Conservation (phyloP, 1,139 yeast species). For the Geotrichum phurueaensis region DNA sequence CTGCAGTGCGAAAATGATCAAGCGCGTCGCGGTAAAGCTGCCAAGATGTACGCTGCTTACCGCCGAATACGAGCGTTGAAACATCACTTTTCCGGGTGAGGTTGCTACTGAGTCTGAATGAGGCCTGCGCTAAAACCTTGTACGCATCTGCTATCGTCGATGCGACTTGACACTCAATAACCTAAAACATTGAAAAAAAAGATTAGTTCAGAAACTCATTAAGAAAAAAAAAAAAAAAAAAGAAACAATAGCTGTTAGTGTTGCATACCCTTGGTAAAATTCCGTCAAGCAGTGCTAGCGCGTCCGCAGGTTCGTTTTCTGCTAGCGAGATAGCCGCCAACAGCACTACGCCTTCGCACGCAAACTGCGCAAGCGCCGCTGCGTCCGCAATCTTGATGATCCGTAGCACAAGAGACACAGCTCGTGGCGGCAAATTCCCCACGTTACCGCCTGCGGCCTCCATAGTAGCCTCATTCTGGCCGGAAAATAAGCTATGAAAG, state of each 20-base stretch:
- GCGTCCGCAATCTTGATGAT: slow-evolving; percentile 24
- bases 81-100: not conserved
- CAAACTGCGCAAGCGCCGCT: slow-evolving; percentile 22
- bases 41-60: not conserved
- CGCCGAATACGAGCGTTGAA: not conserved
- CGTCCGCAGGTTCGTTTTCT: slow-evolving; percentile 22
- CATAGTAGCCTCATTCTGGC: not conserved
- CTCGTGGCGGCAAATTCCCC: slow-evolving; percentile 17
- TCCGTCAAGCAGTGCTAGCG: slow-evolving; percentile 26
- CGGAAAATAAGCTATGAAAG: not conserved
- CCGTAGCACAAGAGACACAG: slow-evolving; percentile 24
- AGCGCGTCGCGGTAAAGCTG: not conserved
- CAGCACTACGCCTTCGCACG: slow-evolving; percentile 26
- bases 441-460: not conserved
- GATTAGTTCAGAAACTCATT: not conserved
- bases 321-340: slow-evolving; percentile 24
- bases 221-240: not conserved
- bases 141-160: not conserved
- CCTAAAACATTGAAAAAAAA: not conserved
- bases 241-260: not conserved
- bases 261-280: slow-evolving; percentile 25
- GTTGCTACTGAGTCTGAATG: not conserved
- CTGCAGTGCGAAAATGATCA: not conserved
- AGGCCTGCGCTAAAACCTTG: not conserved
- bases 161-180: not conserved